These are phyloP conservation scores for Barbarea vulgaris DNA, from an alignment of 345 rosid genomes.

Conservation along the genomic window DNA sequence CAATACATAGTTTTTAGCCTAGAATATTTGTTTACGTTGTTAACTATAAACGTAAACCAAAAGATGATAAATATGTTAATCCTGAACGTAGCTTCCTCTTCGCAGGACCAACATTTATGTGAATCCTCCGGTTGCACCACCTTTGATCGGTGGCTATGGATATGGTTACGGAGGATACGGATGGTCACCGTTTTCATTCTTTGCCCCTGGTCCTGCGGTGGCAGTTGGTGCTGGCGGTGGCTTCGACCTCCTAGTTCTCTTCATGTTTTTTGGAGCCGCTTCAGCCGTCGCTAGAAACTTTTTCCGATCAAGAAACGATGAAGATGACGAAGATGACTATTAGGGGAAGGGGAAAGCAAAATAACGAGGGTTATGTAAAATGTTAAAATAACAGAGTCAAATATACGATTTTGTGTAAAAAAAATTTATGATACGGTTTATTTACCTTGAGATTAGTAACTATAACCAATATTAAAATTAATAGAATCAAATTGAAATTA, in stretches of 20 bases:
- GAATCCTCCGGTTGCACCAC: conserved; percentile 87
- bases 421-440: neutral
- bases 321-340: conserved; percentile 55
- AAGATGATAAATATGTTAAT: neutral
- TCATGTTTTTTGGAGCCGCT: conserved; percentile 77
- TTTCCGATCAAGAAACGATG: conserved; percentile 64
- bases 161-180: conserved; percentile 97
- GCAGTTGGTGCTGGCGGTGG: conserved; percentile 90
- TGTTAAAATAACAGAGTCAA: neutral
- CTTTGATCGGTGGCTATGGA: conserved; percentile 92
- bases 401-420: conserved; percentile 16
- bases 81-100: neutral
- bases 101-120: conserved; percentile 85
- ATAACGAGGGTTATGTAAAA: conserved; percentile 15
- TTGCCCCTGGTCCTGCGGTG: conserved; percentile 81
- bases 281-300: conserved; percentile 74
- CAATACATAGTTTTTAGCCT: neutral
- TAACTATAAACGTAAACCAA: neutral
- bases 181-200: conserved; percentile 95
- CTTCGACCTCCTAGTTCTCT: conserved; percentile 61
- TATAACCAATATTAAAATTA: neutral
- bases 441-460: conserved; percentile 4
- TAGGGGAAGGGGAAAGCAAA: neutral
- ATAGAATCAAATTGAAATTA: neutral
- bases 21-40: neutral